Conservation (phyloP, 495 filamentous ascomycete species). For the Hyaloscypha variabilis region DNA sequence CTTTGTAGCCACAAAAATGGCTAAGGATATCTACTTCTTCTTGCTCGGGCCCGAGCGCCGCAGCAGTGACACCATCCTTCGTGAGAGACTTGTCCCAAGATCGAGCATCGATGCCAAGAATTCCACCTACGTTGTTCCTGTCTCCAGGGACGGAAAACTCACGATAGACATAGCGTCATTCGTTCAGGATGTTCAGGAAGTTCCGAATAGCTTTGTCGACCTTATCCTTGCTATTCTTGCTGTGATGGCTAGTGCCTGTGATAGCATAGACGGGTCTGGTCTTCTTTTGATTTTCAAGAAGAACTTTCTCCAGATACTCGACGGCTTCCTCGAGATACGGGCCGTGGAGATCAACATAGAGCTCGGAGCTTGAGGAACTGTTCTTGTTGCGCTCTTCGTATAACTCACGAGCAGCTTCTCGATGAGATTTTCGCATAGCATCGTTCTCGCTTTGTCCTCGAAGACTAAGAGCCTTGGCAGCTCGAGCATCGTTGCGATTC, state of each 20-base stretch:
- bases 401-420: constrained; percentile 88
- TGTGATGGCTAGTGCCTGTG: constrained; percentile 95
- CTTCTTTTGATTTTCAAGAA: constrained; percentile 77
- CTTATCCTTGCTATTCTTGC: constrained; percentile 98
- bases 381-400: constrained; percentile 95
- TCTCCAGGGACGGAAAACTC: constrained; percentile 97
- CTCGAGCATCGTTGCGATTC: constrained; percentile 97
- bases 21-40: constrained; percentile 61
- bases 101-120: constrained; percentile 88
- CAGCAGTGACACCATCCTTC: constrained; percentile 39
- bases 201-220: constrained; percentile 89
- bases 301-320: constrained; percentile 85
- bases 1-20: constrained; percentile 31
- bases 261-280: constrained; percentile 86
- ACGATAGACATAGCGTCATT: constrained; percentile 93
- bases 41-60: constrained; percentile 29
- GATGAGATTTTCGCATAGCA: constrained; percentile 94
- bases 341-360: constrained; percentile 95
- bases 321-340: constrained; percentile 97
- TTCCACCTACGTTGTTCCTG: constrained; percentile 85
- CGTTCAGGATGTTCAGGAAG: constrained; percentile 69
- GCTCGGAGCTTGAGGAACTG: constrained; percentile 59
- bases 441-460: constrained; percentile 96
- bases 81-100: constrained; percentile 79
- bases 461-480: constrained; percentile 91